Base-by-base conservation (phyloP, 495 filamentous ascomycete genomes). In the Neohortaea acidophila region DNA sequence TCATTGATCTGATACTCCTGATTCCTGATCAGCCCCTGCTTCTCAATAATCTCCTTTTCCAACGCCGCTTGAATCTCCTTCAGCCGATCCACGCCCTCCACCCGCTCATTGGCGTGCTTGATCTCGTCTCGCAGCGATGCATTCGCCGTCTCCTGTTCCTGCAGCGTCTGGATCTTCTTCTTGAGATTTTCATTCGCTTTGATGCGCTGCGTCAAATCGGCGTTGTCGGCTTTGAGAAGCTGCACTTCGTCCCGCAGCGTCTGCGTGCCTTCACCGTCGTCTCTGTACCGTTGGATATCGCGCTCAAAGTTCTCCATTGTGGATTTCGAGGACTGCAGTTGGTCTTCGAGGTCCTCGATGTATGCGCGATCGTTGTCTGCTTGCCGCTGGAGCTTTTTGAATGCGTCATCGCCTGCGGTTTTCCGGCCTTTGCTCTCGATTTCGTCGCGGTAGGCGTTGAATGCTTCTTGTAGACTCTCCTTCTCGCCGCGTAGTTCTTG, bases 21-120 rank as follows among this genome's bases (percentile, higher is more conserved):
- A 21, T 67, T 70, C 10, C 68, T 62, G 20, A 79, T 51, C 15
- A 70, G 62, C 34, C 66, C 62, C 45, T 62, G 60, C 41, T 70
- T 73, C 43, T 80, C 73, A 29, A 72, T 66, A 39, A 77, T 63
- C 33, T 69, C 68, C 39, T 70, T 66, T 43, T 70, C 61, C 22
- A 70, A 59, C 38, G 64, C 61, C 2, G 62, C 48, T 33, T 49
- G 50, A 1, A 53, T 39, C 10, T 62, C 48, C 33, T 54, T 48
- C 25, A 86, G 55, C 76, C 78, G 18, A 66, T 81, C 15, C 75
- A 85, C 55, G 66, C 87, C 45, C 80, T 75, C 62, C 75, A 84
- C 12, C 65, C 81, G 21, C 70, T 78, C 42, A 72, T 77, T 25
- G 70, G 81, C 57, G 71, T 75, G 25, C 27, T 75, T 67, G 30